Conservation (phyloP, 257 asterid species). For the Cruciata laevipes region DNA sequence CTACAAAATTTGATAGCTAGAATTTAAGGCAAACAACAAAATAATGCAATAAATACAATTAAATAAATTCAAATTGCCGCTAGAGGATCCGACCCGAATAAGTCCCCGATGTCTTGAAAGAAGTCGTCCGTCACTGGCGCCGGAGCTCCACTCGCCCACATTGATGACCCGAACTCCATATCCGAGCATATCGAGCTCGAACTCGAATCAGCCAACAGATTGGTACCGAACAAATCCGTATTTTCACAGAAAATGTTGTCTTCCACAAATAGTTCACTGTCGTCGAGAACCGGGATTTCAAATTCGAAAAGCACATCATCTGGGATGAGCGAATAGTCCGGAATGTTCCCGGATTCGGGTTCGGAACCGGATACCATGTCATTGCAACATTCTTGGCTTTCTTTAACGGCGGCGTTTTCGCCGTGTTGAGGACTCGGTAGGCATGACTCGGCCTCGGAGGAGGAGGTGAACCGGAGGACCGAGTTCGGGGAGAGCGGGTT, state of each 20-base stretch:
- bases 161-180: conserved; percentile 34
- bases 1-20: background rate
- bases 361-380: background rate
- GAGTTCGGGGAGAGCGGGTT: conserved; percentile 15
- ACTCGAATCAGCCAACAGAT: background rate
- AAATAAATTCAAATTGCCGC: conserved; percentile 31
- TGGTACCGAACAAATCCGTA: conserved; percentile 13
- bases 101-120: conserved; percentile 66
- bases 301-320: conserved; percentile 39
- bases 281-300: conserved; percentile 32
- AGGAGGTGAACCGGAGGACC: conserved; percentile 16
- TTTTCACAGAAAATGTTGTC: background rate
- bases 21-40: background rate
- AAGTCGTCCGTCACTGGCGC: conserved; percentile 33
- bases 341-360: conserved; percentile 27
- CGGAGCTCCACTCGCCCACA: conserved; percentile 6
- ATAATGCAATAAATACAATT: background rate
- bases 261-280: conserved; percentile 42
- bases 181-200: conserved; percentile 25
- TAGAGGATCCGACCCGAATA: conserved; percentile 89
- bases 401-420: conserved; percentile 17
- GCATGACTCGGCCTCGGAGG: conserved; percentile 34
- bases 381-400: conserved; percentile 10
- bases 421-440: conserved; percentile 18
- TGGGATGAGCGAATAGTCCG: conserved; percentile 34